Evolutionary conservation across 2,329 filamentous ascomycete species (phyloP).

Genomic region (Fusarium sp.): DNA sequence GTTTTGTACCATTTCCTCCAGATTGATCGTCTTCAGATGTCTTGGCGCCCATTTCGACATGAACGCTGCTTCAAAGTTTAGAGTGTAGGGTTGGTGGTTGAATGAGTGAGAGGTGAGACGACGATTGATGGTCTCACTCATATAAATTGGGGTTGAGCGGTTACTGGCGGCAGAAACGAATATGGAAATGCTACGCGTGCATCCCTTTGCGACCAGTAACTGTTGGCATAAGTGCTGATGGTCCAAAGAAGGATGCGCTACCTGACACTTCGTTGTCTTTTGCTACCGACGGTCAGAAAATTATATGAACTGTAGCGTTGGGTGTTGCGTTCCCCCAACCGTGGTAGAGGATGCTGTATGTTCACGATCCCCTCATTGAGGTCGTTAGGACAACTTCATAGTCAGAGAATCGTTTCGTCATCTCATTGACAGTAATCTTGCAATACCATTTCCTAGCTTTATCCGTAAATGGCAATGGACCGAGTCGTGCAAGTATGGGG

Average conservation of each 20-base stretch:
- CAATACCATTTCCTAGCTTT: too few species aligned
- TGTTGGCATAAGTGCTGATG: too few species aligned
- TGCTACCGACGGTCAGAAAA: neutral
- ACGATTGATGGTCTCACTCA: slow-evolving; percentile 1
- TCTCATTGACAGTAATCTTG: too few species aligned
- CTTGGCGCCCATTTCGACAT: slow-evolving; percentile 58
- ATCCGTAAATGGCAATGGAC: too few species aligned
- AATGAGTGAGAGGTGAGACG: slow-evolving; percentile 9
- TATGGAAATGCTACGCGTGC: slow-evolving; percentile 14
- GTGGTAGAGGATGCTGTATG: too few species aligned
- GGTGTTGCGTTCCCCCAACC: too few species aligned
- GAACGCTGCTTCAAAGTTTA: slow-evolving; percentile 31
- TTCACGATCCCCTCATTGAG: too few species aligned
- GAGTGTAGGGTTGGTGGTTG: slow-evolving; percentile 9
- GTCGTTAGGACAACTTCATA: too few species aligned
- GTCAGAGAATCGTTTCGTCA: neutral
- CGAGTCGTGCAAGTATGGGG: too few species aligned
- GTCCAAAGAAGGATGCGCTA: neutral
- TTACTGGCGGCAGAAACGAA: slow-evolving; percentile 29
- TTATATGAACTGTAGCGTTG: neutral
- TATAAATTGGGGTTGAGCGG: slow-evolving; percentile 19
- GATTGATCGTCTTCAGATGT: slow-evolving; percentile 55
- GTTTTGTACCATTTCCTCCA: slow-evolving; percentile 50
- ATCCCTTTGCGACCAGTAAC: neutral
- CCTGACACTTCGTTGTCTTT: neutral